These are phyloP conservation scores for Plasmodium malariae DNA, from an alignment of 169 alveolate species.

Conservation along the genomic window DNA sequence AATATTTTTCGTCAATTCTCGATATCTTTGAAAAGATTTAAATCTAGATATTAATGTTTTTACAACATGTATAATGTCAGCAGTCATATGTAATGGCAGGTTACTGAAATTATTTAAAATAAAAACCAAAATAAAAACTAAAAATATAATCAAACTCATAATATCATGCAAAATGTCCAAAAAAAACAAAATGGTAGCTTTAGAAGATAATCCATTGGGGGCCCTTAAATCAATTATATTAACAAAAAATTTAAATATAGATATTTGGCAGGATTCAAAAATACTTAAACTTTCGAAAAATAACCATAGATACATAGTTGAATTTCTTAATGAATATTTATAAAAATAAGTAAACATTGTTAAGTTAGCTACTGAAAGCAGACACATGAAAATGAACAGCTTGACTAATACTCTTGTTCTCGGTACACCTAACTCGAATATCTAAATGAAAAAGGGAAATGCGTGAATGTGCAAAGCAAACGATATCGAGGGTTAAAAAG, in stretches of 20 bases:
- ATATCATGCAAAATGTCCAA: constrained; percentile 82
- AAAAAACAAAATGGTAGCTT: constrained; percentile 81
- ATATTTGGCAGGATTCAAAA: constrained; percentile 76
- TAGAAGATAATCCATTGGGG: constrained; percentile 79
- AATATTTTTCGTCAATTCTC: constrained; percentile 74
- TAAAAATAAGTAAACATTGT: constrained; percentile 79
- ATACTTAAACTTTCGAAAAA: constrained; percentile 85
- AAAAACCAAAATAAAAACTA: constrained; percentile 81
- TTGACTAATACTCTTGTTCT: constrained; percentile 79
- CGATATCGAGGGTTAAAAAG: too few relatives aligned
- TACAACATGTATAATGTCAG: constrained; percentile 89
- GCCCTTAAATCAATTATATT: constrained; percentile 77
- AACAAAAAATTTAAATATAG: constrained; percentile 77
- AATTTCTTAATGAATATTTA: constrained; percentile 77
- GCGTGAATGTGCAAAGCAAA: too few relatives aligned
- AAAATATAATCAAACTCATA: constrained; percentile 74
- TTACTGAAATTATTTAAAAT: constrained; percentile 88
- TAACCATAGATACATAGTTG: constrained; percentile 90
- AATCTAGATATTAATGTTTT: constrained; percentile 75
- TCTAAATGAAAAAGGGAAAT: constrained; percentile 65
- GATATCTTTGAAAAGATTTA: constrained; percentile 78
- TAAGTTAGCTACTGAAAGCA: constrained; percentile 82
- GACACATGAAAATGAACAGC: constrained; percentile 76
- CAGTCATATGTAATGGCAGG: constrained; percentile 90
- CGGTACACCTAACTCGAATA: constrained; percentile 89